Percentiles rank a stretch among this genome's conserved stretches.
Conservation (phyloP, 2,329 filamentous ascomycete genomes). For the Dothidotthia symphoricarpi region DNA sequence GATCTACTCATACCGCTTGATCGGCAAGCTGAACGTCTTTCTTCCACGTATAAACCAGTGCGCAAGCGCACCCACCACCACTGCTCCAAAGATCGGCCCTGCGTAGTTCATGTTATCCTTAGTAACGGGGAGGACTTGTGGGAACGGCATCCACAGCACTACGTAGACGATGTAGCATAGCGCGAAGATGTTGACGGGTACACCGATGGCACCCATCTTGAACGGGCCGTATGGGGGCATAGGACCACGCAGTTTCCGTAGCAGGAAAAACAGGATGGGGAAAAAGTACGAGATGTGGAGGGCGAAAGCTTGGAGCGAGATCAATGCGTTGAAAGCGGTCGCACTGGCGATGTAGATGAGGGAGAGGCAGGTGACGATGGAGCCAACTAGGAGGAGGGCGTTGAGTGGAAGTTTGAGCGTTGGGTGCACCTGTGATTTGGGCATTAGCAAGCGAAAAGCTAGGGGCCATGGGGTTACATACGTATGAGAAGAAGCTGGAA, state of each 20-base stretch:
- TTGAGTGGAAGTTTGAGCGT: constrained; percentile 27
- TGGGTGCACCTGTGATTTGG: constrained; percentile 21
- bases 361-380: constrained; percentile 33
- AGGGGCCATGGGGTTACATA: constrained; percentile 10
- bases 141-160: constrained; percentile 34
- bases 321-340: constrained; percentile 39
- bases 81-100: constrained; percentile 27
- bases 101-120: constrained; percentile 36
- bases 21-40: constrained; percentile 24
- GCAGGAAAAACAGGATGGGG: constrained; percentile 29
- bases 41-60: constrained; percentile 23
- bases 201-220: constrained; percentile 25
- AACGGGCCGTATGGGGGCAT: constrained; percentile 27
- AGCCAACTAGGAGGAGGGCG: constrained; percentile 23
- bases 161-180: constrained; percentile 27
- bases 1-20: constrained; percentile 23
- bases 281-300: constrained; percentile 36
- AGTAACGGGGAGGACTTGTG: constrained; percentile 25
- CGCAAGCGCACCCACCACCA: constrained; percentile 21
- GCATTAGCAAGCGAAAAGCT: background rate
- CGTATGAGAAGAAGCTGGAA: constrained; percentile 33
- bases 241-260: constrained; percentile 20
- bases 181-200: constrained; percentile 26
- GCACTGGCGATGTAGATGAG: constrained; percentile 34
- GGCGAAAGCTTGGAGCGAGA: constrained; percentile 34